Conservation (phyloP, 441 rosid genomes). For the Gossypium trilobum region DNA sequence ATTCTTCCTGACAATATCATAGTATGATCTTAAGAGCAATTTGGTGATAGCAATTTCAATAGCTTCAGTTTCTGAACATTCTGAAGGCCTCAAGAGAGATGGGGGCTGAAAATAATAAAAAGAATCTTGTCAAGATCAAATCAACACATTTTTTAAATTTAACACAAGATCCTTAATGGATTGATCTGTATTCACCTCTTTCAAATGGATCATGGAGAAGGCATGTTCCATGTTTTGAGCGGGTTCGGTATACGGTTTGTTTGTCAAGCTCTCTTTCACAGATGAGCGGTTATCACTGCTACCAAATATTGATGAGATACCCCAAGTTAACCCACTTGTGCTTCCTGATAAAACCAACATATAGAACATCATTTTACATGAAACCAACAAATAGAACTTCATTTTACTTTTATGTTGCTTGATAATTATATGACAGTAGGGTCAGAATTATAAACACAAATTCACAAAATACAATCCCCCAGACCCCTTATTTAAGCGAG, state of each 20-base stretch:
- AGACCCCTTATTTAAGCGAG: neutral
- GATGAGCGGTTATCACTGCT: slow-evolving; percentile 45
- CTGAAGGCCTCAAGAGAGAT: slow-evolving; percentile 60
- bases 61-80: slow-evolving; percentile 70
- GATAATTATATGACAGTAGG: neutral
- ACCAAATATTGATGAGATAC: slow-evolving; percentile 75
- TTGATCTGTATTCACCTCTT: slow-evolving; percentile 47
- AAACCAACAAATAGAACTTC: neutral
- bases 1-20: slow-evolving; percentile 88
- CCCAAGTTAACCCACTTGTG: slow-evolving; percentile 61
- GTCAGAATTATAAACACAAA: neutral
- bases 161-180: slow-evolving; percentile 5
- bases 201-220: slow-evolving; percentile 58
- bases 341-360: slow-evolving; percentile 29
- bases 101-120: slow-evolving; percentile 57
- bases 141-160: neutral
- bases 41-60: slow-evolving; percentile 78
- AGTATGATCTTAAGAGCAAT: slow-evolving; percentile 71
- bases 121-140: neutral
- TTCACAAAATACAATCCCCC: neutral
- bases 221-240: slow-evolving; percentile 37
- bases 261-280: slow-evolving; percentile 44
- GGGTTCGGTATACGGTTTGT: slow-evolving; percentile 43
- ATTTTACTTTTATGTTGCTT: neutral
- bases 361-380: slow-evolving; percentile 5